These are phyloP conservation scores for Wickerhamomyces alni DNA, from an alignment of 805 yeast genomes.

Conservation along the genomic window DNA sequence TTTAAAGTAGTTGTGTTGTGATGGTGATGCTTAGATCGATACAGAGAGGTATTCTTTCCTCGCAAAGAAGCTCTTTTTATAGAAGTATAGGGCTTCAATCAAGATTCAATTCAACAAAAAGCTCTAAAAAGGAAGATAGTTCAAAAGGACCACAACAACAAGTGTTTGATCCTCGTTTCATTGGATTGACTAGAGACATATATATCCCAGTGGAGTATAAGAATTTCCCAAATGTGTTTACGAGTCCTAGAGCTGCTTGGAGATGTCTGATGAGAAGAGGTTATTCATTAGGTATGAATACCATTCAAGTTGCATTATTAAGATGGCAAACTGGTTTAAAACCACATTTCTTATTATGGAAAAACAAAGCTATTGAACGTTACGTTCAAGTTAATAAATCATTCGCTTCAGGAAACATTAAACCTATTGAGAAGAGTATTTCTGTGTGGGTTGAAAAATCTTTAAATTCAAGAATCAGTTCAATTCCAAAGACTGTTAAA, in stretches of 20 bases:
- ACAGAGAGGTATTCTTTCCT: too few species aligned
- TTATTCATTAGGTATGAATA: constrained; percentile 61
- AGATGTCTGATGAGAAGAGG: constrained; percentile 51
- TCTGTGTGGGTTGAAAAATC: constrained; percentile 64
- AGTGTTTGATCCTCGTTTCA: constrained; percentile 32
- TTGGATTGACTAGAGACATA: constrained; percentile 35
- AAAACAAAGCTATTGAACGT: constrained; percentile 72
- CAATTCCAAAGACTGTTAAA: constrained; percentile 51
- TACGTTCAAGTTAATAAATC: constrained; percentile 77
- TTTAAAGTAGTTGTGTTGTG: too few species aligned
- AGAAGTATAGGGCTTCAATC: neutral
- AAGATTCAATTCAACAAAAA: constrained; percentile 6
- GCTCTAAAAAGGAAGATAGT: constrained; percentile 4
- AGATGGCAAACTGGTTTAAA: constrained; percentile 64
- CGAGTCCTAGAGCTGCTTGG: constrained; percentile 36
- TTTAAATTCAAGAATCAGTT: constrained; percentile 41
- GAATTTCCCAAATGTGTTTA: constrained; percentile 37
- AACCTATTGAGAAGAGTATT: constrained; percentile 36
- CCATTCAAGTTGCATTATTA: constrained; percentile 58
- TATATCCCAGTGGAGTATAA: constrained; percentile 47
- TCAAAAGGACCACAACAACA: constrained; percentile 14
- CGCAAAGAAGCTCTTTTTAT: neutral
- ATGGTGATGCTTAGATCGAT: too few species aligned
- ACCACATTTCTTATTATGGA: constrained; percentile 73
- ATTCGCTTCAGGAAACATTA: constrained; percentile 58